Evolutionary conservation across 2,329 filamentous ascomycete species (phyloP), one percentile per base, ranked within the genome.

Genomic region (Leptodontidium sp.): DNA sequence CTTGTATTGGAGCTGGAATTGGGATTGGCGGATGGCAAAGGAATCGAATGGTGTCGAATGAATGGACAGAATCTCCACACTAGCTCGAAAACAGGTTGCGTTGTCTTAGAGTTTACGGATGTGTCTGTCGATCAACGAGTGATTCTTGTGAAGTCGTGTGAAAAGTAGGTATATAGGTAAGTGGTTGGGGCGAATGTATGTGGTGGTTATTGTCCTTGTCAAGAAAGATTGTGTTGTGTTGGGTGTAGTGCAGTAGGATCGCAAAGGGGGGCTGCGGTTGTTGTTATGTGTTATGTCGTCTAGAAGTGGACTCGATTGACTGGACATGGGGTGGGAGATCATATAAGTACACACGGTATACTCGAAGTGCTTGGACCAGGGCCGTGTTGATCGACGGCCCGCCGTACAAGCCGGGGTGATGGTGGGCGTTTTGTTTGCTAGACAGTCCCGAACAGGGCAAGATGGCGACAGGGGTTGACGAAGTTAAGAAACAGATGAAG

Each of bases 361-460:
- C 57, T 64, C 21, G 62, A 40, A 63, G 62, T 61, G 64, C 68
- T 66, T 66, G 64, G 70, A 67, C 66, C 65, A 65, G 38, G 65
- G 53, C 47, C 47, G 66, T 61, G 67, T 57, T 72, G 64, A 67
- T 70, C 61, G 65, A 73, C 70, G 71, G 72, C 64, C 70, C 69
- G 69, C 66, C 68, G 70, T 66, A 72, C 68, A 69, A 72, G 70
- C 70, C 57, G 65, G 65, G 29, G 62, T 64, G 38, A 53, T 57
- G 61, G 61, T 52, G 57, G 57, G 26, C 50, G 57, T 40, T 43
- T 57, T 64, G 29, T n/a, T 64, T 9, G 45, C 47, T 49, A 55
- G 49, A 43, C 8, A 43, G 49, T 43, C 62, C 50, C n/a, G 29
- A 50, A 62, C 21, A 32, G 40, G 35, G 32, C 14, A 43, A 64